Evolutionary conservation across 2,329 filamentous ascomycete genomes (phyloP), one percentile per base, ranked within the genome.

Genomic region (Penicillium sp.): DNA sequence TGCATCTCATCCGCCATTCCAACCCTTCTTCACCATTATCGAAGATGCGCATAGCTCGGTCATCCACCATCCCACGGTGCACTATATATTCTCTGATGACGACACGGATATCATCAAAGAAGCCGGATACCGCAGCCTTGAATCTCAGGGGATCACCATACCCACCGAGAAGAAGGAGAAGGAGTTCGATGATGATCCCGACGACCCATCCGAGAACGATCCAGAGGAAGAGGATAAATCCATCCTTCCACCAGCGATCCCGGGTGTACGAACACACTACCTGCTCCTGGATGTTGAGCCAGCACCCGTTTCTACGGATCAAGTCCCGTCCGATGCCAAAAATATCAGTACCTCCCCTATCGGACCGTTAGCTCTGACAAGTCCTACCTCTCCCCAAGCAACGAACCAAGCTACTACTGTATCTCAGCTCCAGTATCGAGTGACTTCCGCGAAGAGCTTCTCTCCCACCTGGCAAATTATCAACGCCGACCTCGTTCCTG

Each of bases 11-110:
- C 54, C 34, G 37, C 51, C 77, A 2, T 93, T 96, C 72, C 81
- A 86, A 40, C 90, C 91, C 2, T 88, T 96, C 78, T 97, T 96
- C 78, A 89, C 91, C 1, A 80, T 97, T 37, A 81, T 97, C 60
- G 86, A 90, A 68, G 92, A 96, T 72, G 76, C 82, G 10, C 83
- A 85, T n/a, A 87, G 84, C 8, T 83, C 85, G 64, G 84, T 90
- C 42, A 89, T 91, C 58, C 82, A 91, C 66, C 92, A 97, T 71
- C 94, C 93, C 1, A 86, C 85, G 49, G 86, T 96, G 1, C 91
- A 93, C 76, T 97, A 97, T 77, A 83, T 97, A 67, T 97, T 99
- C 77, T 85, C 85, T 64, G 92, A 97, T 73, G 94, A 97, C 74
- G 92, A 97, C 68, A 84, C 87, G 2, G 89, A 92, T 43, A 78